Evolutionary conservation across 306 rosid genomes (phyloP), one percentile per base, ranked within the genome.

Genomic region (Glycyrrhiza uralensis): DNA sequence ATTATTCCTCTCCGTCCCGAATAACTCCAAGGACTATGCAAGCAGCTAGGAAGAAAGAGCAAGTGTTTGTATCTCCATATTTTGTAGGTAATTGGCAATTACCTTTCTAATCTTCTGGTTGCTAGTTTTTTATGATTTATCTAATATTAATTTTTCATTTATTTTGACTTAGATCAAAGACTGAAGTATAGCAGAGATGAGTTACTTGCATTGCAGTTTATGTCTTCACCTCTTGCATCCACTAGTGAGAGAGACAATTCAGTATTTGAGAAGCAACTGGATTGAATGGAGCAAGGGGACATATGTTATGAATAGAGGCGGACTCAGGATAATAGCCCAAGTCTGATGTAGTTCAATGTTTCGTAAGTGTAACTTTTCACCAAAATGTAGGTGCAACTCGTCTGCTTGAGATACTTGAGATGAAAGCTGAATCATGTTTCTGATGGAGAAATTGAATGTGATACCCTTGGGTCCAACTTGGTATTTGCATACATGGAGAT

Each of bases 101-200:
- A 51, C 52, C 6, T 19, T 56, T 41, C 46, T 50, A 59, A 59
- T 67, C 19, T 30, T 74, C 28, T 44, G 22, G 38, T 30, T 50
- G 76, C 57, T 32, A 18, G 39, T 18, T 62, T 52, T 9, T 7
- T 20, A 14, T 65, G 52, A 18, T 52, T 12, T 13, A 58, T 75
- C 66, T 80, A 65, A 64, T 80, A 61, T 66, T 47, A 26, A 14
- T 52, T 74, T 49, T 59, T 41, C 45, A 7, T 60, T 69, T 68
- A 35, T 87, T 80, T 61, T 80, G 78, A 32, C 60, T 49, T 58
- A 94, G 98, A 91, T 87, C 98, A 94, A 82, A 86, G 97, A 59
- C 22, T 89, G 80, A 94, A 91, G 81, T 94, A 94, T 65, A 79
- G 85, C 69, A 81, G 79, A 71, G 91, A 89, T 35, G 97, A 91